These are phyloP conservation scores for Zygnema cylindricum DNA, from an alignment of 139 green algal species.

Conservation along the genomic window DNA sequence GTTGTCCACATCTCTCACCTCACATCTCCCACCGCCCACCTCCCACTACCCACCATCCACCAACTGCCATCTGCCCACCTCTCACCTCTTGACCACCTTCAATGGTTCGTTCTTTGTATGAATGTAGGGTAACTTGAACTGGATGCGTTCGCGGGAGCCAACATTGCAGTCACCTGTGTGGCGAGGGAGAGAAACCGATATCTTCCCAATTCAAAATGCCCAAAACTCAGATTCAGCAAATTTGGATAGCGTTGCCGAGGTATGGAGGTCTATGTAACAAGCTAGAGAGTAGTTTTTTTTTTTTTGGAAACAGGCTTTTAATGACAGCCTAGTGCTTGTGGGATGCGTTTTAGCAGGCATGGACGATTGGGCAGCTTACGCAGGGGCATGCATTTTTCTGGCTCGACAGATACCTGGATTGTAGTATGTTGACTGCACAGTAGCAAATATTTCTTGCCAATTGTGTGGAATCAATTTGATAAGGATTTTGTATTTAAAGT, in stretches of 20 bases:
- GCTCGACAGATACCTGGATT: no score
- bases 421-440: no score
- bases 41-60: neutral
- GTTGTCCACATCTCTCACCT: no score
- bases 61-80: neutral
- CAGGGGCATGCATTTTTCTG: no score
- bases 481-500: no score
- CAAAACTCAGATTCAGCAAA: constrained; percentile 91
- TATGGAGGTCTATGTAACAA: no score
- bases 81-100: neutral
- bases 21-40: no score
- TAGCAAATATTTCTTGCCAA: no score
- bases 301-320: neutral
- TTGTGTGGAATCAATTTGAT: no score
- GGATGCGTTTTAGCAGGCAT: neutral
- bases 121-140: constrained; percentile 96
- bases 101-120: neutral
- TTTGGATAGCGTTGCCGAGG: constrained; percentile 94
- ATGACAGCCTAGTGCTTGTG: neutral
- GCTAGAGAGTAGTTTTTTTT: constrained; percentile 55
- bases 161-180: constrained; percentile 86
- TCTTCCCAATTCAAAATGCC: constrained; percentile 86
- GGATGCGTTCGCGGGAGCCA: constrained; percentile 90
- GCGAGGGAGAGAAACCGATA: constrained; percentile 86
- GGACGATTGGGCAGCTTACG: no score